phyloP scores from a whole-genome alignment of 495 filamentous ascomycete genomes.

The Xylaria grammica region DNA sequence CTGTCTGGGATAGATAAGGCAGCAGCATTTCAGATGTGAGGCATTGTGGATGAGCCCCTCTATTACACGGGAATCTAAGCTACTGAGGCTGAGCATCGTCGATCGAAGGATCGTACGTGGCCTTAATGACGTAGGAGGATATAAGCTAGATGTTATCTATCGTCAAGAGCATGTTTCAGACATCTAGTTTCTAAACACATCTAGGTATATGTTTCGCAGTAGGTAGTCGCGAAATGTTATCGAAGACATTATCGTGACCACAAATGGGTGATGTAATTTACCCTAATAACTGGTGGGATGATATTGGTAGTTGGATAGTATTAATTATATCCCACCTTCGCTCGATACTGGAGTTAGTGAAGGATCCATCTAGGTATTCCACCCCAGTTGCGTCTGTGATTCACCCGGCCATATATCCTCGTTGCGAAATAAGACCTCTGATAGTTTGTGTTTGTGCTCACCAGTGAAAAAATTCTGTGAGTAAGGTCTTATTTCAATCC shows the following conservation, averaged over 20 bases:
- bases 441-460: not conserved
- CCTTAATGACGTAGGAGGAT: not conserved
- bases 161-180: not conserved
- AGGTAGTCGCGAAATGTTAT: not conserved
- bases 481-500: not conserved
- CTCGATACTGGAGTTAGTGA: too few relatives aligned
- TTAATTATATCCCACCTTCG: too few relatives aligned
- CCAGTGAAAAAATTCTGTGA: not conserved
- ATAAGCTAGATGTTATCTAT: not conserved
- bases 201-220: not conserved
- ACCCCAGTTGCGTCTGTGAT: too few relatives aligned
- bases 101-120: not conserved
- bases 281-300: too few relatives aligned
- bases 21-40: not conserved
- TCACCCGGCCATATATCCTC: too few relatives aligned
- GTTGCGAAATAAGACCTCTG: not conserved
- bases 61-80: slow-evolving; percentile 5
- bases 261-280: not conserved
- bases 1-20: not conserved
- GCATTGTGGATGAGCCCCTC: not conserved
- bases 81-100: slow-evolving; percentile 7
- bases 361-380: too few relatives aligned
- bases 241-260: not conserved
- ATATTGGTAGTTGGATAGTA: too few relatives aligned
- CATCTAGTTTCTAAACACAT: not conserved